Evolutionary conservation across 108 stramenopile species (phyloP).

Genomic region (Epithemia pelagica): DNA sequence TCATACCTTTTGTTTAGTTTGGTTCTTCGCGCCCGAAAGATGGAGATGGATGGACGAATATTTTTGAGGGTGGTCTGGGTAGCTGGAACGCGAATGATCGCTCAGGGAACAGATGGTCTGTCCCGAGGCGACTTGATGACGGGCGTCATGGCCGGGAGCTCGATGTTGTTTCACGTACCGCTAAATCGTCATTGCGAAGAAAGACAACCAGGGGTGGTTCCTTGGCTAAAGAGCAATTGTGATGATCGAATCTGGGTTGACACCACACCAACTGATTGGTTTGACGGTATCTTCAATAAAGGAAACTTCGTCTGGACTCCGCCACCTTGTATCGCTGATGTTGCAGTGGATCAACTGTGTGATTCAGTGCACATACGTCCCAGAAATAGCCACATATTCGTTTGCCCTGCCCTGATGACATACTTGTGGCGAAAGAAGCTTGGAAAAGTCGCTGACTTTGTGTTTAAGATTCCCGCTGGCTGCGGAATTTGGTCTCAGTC

Average conservation of each 20-base stretch:
- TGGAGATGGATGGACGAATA: constrained; percentile 14
- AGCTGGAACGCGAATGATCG: constrained; percentile 40
- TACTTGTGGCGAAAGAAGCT: constrained; percentile 22
- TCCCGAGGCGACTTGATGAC: constrained; percentile 21
- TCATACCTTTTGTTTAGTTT: constrained; percentile 15
- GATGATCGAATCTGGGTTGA: too few relatives aligned
- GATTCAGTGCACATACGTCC: constrained; percentile 23
- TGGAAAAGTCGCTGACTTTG: constrained; percentile 15
- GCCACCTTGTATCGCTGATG: constrained; percentile 25
- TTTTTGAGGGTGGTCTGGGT: constrained; percentile 20
- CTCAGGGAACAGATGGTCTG: constrained; percentile 27
- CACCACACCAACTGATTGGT: too few relatives aligned
- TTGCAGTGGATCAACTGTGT: constrained; percentile 23
- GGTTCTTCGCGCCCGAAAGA: constrained; percentile 19
- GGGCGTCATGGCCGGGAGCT: constrained; percentile 18
- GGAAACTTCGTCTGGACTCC: constrained; percentile 22
- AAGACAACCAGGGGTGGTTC: too few relatives aligned
- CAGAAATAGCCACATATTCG: constrained; percentile 20
- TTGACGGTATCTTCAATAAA: too few relatives aligned
- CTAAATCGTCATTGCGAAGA: too few relatives aligned
- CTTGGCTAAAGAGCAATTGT: too few relatives aligned
- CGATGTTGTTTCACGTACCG: constrained; percentile 18
- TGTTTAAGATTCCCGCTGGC: constrained; percentile 12
- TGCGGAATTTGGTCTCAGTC: constrained; percentile 12
- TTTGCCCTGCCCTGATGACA: constrained; percentile 39